A percentile compares a stretch with the other conserved stretches of the same genome.
Evolutionary conservation across 345 rosid genomes (phyloP).

Genomic region (Tarenaya hassleriana): DNA sequence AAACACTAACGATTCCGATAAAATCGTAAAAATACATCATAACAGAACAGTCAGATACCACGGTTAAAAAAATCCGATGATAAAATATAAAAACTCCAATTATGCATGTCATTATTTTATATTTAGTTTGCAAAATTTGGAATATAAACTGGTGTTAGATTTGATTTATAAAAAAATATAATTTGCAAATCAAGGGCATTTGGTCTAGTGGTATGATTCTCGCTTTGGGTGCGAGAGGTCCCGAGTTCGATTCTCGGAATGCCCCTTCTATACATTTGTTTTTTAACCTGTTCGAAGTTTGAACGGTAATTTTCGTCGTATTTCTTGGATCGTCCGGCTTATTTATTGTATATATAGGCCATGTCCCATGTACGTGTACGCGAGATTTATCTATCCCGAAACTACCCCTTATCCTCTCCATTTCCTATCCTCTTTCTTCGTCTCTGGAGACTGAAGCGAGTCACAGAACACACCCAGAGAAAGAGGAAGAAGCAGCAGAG

Average conservation of each 20-base stretch:
- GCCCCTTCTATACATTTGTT: slow-evolving; percentile 13
- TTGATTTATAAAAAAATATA: no score
- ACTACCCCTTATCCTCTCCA: slow-evolving; percentile 29
- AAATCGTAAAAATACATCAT: neutral
- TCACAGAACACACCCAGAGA: neutral
- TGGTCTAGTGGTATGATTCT: slow-evolving; percentile 82
- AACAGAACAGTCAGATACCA: slow-evolving; percentile 14
- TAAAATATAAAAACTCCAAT: slow-evolving; percentile 1
- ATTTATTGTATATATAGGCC: neutral
- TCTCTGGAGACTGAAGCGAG: neutral
- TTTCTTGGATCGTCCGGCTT: neutral
- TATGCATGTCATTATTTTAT: slow-evolving; percentile 15
- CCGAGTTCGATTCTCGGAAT: slow-evolving; percentile 76
- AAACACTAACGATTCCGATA: slow-evolving; percentile 21
- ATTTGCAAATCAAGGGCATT: slow-evolving; percentile 50
- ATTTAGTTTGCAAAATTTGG: slow-evolving; percentile 8
- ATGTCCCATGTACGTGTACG: neutral
- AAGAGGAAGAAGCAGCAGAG: slow-evolving; percentile 4
- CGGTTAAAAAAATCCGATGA: slow-evolving; percentile 25
- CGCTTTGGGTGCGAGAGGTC: slow-evolving; percentile 75
- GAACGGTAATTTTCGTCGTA: neutral
- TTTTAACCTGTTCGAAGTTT: no score
- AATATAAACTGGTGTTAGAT: neutral
- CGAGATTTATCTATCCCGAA: neutral
- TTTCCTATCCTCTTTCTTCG: slow-evolving; percentile 13